Conservation (phyloP, 2,329 filamentous ascomycete species). For the Fusarium poae region DNA sequence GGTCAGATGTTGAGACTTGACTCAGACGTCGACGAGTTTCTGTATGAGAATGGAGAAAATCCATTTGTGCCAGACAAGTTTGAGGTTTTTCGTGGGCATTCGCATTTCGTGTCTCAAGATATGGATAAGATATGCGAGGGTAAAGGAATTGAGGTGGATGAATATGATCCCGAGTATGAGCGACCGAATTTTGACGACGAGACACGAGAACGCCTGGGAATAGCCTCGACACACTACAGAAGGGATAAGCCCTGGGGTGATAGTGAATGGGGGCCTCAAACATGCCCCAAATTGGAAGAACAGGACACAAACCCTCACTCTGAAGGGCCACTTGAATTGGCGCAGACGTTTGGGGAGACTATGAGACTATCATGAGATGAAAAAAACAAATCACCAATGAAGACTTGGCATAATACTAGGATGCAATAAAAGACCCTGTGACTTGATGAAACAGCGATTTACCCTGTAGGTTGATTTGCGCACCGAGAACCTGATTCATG, state of each 20-base stretch:
- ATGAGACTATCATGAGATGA: not conserved
- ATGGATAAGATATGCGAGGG: not conserved
- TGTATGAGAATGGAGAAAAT: not conserved
- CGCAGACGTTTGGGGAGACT: not conserved
- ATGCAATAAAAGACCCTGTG: not conserved
- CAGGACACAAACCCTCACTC: not conserved
- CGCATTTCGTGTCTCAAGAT: rapidly evolving
- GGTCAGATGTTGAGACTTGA: not conserved
- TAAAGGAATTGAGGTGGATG: not conserved
- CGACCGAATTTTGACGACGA: not conserved
- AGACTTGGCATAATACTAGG: not conserved
- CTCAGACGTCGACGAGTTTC: not conserved
- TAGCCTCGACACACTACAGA: no score
- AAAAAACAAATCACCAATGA: not conserved
- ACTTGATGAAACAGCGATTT: constrained; percentile 10
- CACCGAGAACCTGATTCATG: constrained; percentile 33
- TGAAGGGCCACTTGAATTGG: not conserved
- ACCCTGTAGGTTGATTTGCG: constrained; percentile 19
- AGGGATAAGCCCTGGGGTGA: no score
- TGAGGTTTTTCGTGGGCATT: rapidly evolving
- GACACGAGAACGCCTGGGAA: not conserved
- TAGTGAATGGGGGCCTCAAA: not conserved
- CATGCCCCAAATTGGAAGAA: not conserved
- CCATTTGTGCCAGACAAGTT: not conserved
- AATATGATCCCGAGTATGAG: not conserved